Evolutionary conservation across 164 flowering plant species (phyloP), one percentile per base, ranked within the genome.

Genomic region (Umbellularia californica): DNA sequence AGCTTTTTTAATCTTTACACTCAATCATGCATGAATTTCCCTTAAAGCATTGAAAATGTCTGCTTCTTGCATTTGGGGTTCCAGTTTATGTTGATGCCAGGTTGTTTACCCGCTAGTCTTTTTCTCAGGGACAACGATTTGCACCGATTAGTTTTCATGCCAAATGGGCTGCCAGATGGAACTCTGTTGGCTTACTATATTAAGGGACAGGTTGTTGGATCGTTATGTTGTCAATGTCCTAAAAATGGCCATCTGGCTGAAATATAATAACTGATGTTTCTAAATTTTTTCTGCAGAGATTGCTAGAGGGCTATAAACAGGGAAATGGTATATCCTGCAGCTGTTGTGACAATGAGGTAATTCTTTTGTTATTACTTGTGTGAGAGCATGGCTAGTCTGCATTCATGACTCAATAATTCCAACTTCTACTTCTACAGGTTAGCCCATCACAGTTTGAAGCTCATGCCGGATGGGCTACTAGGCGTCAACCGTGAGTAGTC

Each of bases 361-460:
- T 13, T 10, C 22, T 13, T 24, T 25, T 52, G 13, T 12, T 15
- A 70, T 3, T 20, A 25, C 23, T 47, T n/a, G 35, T n/a, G 24
- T 69, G 58, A 10, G 13, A n/a, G 28, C 71, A 7, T 41, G 27
- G 25, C 41, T 30, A 13, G 23, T 71, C n/a, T 68, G 17, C 41
- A 68, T 68, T 55, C 7, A 30, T 41, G 66, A 55, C 13, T 74
- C 19, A 28, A 5, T 41, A 41, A 51, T 50, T n/a, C 52, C 69
- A 5, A 11, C 68, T 30, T 70, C 41, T 41, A 41, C 11, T 17
- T 79, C 72, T 78, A 71, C 88, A 94, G 98, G 77, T 94, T 69
- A 92, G 97, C 70, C 98, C 98, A 70, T 94, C 98, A 24, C 94
- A 88, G 79, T 94, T 94, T 89, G 97, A 94, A 82, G 87, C 95